Base-by-base conservation (phyloP, 768 basidiomycete species). In the Tulasnella calospora region DNA sequence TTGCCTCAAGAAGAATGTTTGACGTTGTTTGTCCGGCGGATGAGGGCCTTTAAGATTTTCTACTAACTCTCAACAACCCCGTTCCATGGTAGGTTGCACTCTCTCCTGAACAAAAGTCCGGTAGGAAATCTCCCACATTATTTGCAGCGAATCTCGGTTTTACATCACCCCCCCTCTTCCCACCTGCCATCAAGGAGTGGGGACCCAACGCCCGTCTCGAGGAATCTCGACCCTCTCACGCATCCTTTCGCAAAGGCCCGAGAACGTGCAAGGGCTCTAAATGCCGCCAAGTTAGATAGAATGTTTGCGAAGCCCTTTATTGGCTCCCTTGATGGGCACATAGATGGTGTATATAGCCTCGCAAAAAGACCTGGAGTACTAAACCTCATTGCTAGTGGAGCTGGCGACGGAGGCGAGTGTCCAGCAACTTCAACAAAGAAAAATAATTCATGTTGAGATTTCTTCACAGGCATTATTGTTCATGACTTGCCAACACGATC, bases 271-370 rank as follows among this genome's bases (percentile, higher is more conserved):
- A 91, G 98, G 79, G 98, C 98, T 2, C 83, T 98, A 70, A 97
- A 96, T 80, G 98, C 98, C 2, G 93, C 92, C 19, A 99, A 99
- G 86, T 94, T 99, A 88, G 97, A 98, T 74, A 88, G 94, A 79
- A 94, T 99, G 86, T 98, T 99, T 83, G 92, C 98, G n/a, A 98
- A 98, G 82, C 98, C 98, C 0, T 99, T 99, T 82, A 87, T 99
- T 21, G 94, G 90, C 47, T 88, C 90, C 74, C 83, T 99, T 72
- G 96, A 98, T 79, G 98, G 98, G 1, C 98, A 99, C 84, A 87
- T 93, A 51, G 96, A 98, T 83, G 95, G 95, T 23, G 92, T 98
- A n/a, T 96, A 98, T 85, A 90, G 91, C 27, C 85, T 98, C 79
- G 89, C 89, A 21, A 91, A 89, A 81, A 92, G 90, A 80, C 90